Evolutionary conservation across 495 filamentous ascomycete genomes (phyloP).

Genomic region (Mycothermus thermophilus): DNA sequence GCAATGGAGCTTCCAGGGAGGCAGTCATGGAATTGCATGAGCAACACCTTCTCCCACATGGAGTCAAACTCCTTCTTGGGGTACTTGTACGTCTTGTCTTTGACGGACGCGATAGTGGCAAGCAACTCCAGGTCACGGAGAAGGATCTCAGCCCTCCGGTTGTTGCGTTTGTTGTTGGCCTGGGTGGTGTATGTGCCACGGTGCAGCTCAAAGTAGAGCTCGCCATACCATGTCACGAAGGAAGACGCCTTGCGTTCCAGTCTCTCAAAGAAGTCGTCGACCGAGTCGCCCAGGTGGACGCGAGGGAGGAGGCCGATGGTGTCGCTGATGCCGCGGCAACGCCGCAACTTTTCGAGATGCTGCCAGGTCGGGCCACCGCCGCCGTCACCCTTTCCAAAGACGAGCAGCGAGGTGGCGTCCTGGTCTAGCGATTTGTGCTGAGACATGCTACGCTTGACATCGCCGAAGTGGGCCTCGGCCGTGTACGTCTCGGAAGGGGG

Average conservation of each 20-base stretch:
- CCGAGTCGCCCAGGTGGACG: slow-evolving; percentile 77
- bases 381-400: slow-evolving; percentile 93
- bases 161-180: slow-evolving; percentile 91
- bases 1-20: slow-evolving; percentile 89
- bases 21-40: slow-evolving; percentile 97
- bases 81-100: slow-evolving; percentile 60
- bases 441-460: slow-evolving; percentile 76
- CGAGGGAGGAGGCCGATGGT: slow-evolving; percentile 69
- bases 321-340: slow-evolving; percentile 90
- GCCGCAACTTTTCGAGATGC: slow-evolving; percentile 84
- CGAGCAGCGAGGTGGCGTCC: slow-evolving; percentile 72
- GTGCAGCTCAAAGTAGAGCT: slow-evolving; percentile 95
- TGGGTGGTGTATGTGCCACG: slow-evolving; percentile 95
- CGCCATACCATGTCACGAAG: slow-evolving; percentile 94
- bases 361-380: slow-evolving; percentile 91
- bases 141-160: slow-evolving; percentile 70
- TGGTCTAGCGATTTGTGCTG: slow-evolving; percentile 94
- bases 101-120: slow-evolving; percentile 72
- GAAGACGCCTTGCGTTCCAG: slow-evolving; percentile 64
- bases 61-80: slow-evolving; percentile 82
- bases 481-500: slow-evolving; percentile 89
- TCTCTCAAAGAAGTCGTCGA: slow-evolving; percentile 89
- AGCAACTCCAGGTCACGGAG: slow-evolving; percentile 78
- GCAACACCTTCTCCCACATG: slow-evolving; percentile 78
- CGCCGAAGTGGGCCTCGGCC: slow-evolving; percentile 85